Conservation (phyloP, 2,329 filamentous ascomycete species). For the Cryoendolithus antarcticus region DNA sequence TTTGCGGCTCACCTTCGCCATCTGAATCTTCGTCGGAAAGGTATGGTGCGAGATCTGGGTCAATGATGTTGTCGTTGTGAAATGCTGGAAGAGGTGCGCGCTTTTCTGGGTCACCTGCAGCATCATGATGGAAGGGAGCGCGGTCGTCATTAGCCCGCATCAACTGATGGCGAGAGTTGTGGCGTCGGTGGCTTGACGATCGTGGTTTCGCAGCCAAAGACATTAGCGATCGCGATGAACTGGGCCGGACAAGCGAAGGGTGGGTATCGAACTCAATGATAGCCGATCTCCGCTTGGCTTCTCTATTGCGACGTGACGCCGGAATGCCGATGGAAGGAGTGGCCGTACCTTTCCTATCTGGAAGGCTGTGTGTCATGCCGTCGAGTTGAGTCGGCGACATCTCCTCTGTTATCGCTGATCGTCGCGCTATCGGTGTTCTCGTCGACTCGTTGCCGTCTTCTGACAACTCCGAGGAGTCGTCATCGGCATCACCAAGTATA, state of each 20-base stretch:
- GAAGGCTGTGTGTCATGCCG: constrained; percentile 13
- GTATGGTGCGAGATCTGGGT: constrained; percentile 87
- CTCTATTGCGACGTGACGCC: constrained; percentile 54
- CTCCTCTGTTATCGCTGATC: neutral
- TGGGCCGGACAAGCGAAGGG: constrained; percentile 69
- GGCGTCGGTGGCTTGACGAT: constrained; percentile 67
- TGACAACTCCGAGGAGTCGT: constrained; percentile 81
- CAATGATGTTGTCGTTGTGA: constrained; percentile 96
- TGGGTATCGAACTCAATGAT: constrained; percentile 82
- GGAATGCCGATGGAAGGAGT: constrained; percentile 55
- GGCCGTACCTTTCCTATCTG: constrained; percentile 23
- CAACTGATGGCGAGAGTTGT: constrained; percentile 78
- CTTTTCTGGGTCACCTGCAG: constrained; percentile 52
- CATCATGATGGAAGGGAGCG: constrained; percentile 73
- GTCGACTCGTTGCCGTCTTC: constrained; percentile 45
- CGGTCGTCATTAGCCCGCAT: constrained; percentile 67
- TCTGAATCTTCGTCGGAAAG: constrained; percentile 82
- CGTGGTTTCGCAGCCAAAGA: constrained; percentile 60
- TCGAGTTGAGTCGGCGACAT: constrained; percentile 8
- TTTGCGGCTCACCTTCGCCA: constrained; percentile 75
- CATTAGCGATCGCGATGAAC: constrained; percentile 79
- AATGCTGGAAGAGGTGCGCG: constrained; percentile 72
- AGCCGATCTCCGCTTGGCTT: constrained; percentile 70
- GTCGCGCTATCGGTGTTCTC: constrained; percentile 12
- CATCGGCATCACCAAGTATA: constrained; percentile 80